Conservation (phyloP, 1,284 basidiomycete species). For the Sutorius eximius region DNA sequence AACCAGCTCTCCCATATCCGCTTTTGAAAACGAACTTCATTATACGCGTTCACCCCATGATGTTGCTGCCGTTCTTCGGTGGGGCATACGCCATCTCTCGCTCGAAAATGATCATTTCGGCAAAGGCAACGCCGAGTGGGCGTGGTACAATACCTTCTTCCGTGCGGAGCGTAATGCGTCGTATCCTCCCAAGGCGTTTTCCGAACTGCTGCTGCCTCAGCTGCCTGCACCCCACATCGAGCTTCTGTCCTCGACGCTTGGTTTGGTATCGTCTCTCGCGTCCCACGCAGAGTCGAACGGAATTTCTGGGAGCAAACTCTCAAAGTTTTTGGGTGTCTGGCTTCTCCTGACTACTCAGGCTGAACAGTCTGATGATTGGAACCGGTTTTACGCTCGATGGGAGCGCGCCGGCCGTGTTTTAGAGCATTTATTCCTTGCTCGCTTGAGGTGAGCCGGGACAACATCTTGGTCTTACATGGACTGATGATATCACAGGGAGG, state of each 20-base stretch:
- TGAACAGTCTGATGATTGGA: conserved; percentile 47
- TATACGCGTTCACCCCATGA: conserved; percentile 69
- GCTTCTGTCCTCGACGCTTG: conserved; percentile 55
- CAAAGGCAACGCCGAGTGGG: conserved; percentile 40
- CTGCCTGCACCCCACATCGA: conserved; percentile 57
- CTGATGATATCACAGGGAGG: conserved; percentile 47
- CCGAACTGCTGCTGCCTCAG: conserved; percentile 54
- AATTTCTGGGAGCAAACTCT: conserved; percentile 70
- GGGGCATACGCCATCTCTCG: conserved; percentile 70
- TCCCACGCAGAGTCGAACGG: conserved; percentile 69
- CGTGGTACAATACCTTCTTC: conserved; percentile 66
- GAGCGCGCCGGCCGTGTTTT: conserved; percentile 65
- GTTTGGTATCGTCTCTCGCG: conserved; percentile 64
- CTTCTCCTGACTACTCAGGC: conserved; percentile 50
- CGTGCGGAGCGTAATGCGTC: conserved; percentile 53
- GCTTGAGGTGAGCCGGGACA: conserved; percentile 54
- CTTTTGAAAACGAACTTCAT: conserved; percentile 63
- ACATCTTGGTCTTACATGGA: background rate
- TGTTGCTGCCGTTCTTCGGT: conserved; percentile 73
- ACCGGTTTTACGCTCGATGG: conserved; percentile 67
- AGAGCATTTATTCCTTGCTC: conserved; percentile 71
- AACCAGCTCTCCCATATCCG: conserved; percentile 42
- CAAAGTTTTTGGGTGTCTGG: conserved; percentile 73
- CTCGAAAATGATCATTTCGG: conserved; percentile 58
- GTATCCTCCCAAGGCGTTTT: conserved; percentile 62